A percentile compares a stretch with the other conserved stretches of the same genome.
phyloP scores from a whole-genome alignment of 1,284 basidiomycete genomes.

The Boletellus deceptivus region DNA sequence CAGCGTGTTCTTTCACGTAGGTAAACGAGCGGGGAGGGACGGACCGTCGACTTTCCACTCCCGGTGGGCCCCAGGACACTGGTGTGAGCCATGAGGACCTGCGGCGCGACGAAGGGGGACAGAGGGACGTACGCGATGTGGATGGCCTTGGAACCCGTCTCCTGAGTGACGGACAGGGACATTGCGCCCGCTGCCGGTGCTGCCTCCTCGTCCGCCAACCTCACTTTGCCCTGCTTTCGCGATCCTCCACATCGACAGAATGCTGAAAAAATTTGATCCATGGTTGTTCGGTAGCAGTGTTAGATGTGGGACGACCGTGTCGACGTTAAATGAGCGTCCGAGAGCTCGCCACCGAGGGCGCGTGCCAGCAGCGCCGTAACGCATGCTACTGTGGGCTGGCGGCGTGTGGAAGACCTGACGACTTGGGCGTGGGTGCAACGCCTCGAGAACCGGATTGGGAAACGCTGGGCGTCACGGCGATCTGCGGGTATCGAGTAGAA shows the following conservation, averaged over 20 bases:
- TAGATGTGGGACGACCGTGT: conserved; percentile 3
- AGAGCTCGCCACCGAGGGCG: background rate
- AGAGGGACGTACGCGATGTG: conserved; percentile 28
- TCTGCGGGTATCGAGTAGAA: background rate
- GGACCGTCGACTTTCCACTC: conserved; percentile 35
- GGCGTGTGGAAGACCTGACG: conserved; percentile 7
- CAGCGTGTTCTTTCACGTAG: background rate
- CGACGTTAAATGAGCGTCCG: background rate
- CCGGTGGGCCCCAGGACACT: conserved; percentile 33
- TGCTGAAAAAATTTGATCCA: conserved; percentile 18
- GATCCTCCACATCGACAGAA: background rate
- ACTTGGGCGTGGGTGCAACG: conserved; percentile 6
- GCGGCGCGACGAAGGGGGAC: background rate
- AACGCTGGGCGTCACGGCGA: background rate
- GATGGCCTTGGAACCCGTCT: conserved; percentile 17
- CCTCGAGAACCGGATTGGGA: background rate
- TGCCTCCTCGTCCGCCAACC: conserved; percentile 22
- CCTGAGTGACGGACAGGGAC: background rate
- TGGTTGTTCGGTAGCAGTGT: conserved; percentile 9
- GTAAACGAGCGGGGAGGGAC: conserved; percentile 4
- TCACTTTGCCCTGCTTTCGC: conserved; percentile 11
- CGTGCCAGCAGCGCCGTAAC: conserved; percentile 10
- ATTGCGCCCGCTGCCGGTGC: background rate
- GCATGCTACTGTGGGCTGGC: background rate
- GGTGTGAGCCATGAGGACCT: conserved; percentile 12